phyloP scores from a whole-genome alignment of 2,329 filamentous ascomycete genomes.

The Bipolaris gigantea region DNA sequence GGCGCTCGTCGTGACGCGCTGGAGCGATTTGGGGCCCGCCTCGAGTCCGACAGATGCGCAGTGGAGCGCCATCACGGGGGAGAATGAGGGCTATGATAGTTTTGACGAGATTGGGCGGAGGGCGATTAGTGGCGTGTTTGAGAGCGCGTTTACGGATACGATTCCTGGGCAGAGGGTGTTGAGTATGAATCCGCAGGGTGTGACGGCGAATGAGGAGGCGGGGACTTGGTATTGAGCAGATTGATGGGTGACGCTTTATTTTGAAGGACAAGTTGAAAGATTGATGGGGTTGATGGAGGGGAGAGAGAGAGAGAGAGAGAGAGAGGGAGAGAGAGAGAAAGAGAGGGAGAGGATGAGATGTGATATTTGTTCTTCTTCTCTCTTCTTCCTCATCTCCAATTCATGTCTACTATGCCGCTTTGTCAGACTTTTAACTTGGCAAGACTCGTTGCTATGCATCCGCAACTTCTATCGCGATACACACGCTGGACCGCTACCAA shows the following conservation, averaged over 20 bases:
- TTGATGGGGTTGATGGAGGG: too few relatives aligned
- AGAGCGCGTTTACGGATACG: conserved; percentile 57
- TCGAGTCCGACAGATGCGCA: conserved; percentile 52
- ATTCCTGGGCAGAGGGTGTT: conserved; percentile 62
- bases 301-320: too few relatives aligned
- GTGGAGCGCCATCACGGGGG: conserved; percentile 55
- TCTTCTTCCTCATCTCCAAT: not conserved
- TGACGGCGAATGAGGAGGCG: conserved; percentile 58
- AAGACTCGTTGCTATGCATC: not conserved
- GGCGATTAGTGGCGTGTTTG: conserved; percentile 62
- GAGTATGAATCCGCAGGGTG: conserved; percentile 60
- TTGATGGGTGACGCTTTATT: not conserved
- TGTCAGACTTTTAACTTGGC: not conserved
- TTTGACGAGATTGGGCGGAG: conserved; percentile 57
- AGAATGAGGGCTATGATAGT: conserved; percentile 54
- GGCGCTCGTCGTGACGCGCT: conserved; percentile 62
- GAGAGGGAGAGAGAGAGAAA: too few relatives aligned
- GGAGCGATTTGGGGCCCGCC: conserved; percentile 62
- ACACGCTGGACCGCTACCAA: too few relatives aligned
- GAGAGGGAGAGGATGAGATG: not conserved
- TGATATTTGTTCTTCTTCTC: too few relatives aligned
- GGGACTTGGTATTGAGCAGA: conserved; percentile 58
- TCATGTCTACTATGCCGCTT: too few relatives aligned
- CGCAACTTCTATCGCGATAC: not conserved
- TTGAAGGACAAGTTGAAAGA: not conserved